Conservation (phyloP, 306 rosid genomes). For the Trichosanthes cucumerina region DNA sequence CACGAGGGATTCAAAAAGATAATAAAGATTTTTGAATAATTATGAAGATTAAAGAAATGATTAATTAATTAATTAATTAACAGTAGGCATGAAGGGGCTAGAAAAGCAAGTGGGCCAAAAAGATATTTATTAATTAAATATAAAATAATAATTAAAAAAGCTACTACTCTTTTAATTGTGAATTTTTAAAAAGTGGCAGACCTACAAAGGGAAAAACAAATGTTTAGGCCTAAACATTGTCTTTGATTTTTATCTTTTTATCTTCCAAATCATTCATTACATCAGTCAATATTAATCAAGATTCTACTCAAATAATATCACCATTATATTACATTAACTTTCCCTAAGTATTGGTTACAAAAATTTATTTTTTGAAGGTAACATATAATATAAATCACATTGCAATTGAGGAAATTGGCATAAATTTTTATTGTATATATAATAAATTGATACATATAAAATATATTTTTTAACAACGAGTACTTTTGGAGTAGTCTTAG, state of each 20-base stretch:
- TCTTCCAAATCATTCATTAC: neutral
- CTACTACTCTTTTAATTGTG: neutral
- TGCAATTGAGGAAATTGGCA: too few species aligned
- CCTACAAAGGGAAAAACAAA: neutral
- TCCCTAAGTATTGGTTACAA: neutral
- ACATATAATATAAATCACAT: too few species aligned
- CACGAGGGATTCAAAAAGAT: constrained; percentile 2
- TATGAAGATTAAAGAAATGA: neutral
- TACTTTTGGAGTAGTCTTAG: too few species aligned
- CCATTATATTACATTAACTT: neutral
- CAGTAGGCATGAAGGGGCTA: neutral
- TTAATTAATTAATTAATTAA: neutral
- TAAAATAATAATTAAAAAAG: neutral
- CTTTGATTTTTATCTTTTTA: neutral
- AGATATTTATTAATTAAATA: neutral
- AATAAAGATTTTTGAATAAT: neutral
- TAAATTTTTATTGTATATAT: too few species aligned
- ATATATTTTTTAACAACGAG: too few species aligned
- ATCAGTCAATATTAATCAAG: neutral
- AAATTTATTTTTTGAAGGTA: too few species aligned
- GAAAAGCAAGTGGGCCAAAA: constrained; percentile 8
- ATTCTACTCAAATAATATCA: neutral
- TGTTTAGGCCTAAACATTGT: neutral
- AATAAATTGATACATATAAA: too few species aligned
- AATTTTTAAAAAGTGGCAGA: neutral